phyloP scores from a whole-genome alignment of 1,284 basidiomycete species.

The Leucoagaricus sp. region DNA sequence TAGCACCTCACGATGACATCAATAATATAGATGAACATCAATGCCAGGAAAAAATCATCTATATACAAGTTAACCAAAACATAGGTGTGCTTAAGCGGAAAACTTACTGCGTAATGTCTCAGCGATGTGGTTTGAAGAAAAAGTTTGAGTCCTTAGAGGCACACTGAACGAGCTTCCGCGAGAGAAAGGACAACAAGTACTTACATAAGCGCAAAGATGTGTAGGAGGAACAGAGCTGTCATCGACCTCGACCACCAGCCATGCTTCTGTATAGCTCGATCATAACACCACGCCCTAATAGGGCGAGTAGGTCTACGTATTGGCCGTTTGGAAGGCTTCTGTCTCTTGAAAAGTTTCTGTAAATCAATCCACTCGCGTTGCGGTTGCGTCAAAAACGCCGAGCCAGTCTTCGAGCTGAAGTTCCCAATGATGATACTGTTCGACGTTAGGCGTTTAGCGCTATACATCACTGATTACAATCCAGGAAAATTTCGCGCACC shows the following conservation, averaged over 20 bases:
- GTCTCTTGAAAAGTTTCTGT: slow-evolving; percentile 85
- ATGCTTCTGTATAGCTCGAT: slow-evolving; percentile 88
- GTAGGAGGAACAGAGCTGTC: slow-evolving; percentile 83
- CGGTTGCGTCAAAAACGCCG: slow-evolving; percentile 82
- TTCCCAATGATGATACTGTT: slow-evolving; percentile 93
- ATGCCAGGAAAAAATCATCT: slow-evolving; percentile 80
- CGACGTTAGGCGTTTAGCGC: slow-evolving; percentile 21
- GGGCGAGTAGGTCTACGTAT: slow-evolving; percentile 54
- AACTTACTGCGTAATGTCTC: slow-evolving; percentile 71
- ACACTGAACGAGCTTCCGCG: slow-evolving; percentile 18
- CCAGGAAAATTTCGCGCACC: slow-evolving; percentile 49
- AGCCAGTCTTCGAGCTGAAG: slow-evolving; percentile 85
- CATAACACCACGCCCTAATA: slow-evolving; percentile 87
- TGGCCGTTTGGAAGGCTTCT: slow-evolving; percentile 85
- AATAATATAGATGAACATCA: slow-evolving; percentile 76
- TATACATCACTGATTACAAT: background rate
- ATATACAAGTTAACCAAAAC: background rate
- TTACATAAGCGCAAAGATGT: slow-evolving; percentile 86
- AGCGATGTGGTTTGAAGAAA: slow-evolving; percentile 53
- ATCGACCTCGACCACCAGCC: slow-evolving; percentile 92
- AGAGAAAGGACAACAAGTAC: slow-evolving; percentile 27
- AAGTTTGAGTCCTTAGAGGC: slow-evolving; percentile 75
- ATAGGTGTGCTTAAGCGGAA: background rate
- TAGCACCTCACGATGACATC: slow-evolving; percentile 81
- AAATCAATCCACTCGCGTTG: slow-evolving; percentile 97